phyloP scores from a whole-genome alignment of 371 early-diverging fungal genomes.

The Circinella minor region DNA sequence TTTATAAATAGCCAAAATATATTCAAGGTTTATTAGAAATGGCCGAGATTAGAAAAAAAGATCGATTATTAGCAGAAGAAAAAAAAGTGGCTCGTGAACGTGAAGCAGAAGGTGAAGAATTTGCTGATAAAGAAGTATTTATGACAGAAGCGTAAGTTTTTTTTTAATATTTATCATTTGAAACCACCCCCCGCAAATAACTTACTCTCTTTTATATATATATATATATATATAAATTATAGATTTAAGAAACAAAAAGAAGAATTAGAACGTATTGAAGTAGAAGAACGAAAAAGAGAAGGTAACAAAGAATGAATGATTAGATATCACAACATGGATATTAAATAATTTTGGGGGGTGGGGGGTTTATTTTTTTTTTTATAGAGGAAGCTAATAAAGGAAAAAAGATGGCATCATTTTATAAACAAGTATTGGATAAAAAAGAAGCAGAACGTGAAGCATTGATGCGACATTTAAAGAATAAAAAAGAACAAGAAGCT shows the following conservation, averaged over 20 bases:
- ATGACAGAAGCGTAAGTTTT: constrained; percentile 77
- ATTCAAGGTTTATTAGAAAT: constrained; percentile 76
- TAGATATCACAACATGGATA: neutral
- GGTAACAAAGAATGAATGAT: constrained; percentile 21
- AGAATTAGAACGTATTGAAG: constrained; percentile 78
- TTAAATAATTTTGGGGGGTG: neutral
- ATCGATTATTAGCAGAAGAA: constrained; percentile 82
- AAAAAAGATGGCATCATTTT: constrained; percentile 47
- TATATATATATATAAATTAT: neutral
- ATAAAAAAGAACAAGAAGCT: constrained; percentile 4
- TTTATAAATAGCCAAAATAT: constrained; percentile 70
- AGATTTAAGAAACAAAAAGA: constrained; percentile 81
- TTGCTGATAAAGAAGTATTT: constrained; percentile 80
- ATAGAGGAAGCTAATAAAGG: constrained; percentile 36
- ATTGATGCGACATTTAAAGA: constrained; percentile 36
- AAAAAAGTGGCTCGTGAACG: constrained; percentile 78
- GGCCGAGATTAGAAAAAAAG: constrained; percentile 82
- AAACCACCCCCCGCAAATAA: no score
- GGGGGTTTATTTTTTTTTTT: neutral
- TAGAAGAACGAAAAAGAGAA: constrained; percentile 77
- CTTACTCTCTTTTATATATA: no score
- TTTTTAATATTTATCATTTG: neutral
- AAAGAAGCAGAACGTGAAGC: constrained; percentile 44
- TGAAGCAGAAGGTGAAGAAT: constrained; percentile 59
- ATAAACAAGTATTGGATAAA: constrained; percentile 47